phyloP scores from a whole-genome alignment of 2,329 filamentous ascomycete species.

The Cytospora paraplurivora region DNA sequence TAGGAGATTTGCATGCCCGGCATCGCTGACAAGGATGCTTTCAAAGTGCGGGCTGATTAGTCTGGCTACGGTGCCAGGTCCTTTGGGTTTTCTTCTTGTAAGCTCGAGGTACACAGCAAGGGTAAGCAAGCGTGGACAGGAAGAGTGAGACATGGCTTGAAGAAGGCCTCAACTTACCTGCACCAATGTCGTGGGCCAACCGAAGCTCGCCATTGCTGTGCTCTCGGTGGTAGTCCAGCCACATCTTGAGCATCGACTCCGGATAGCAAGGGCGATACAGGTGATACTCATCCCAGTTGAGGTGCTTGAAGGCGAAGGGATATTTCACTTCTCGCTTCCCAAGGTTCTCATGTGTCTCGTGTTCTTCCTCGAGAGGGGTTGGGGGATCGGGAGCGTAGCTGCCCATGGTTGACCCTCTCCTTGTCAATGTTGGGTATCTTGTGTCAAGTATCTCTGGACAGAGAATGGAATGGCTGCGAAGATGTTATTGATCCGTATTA shows the following conservation, averaged over 20 bases:
- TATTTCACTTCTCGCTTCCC: constrained; percentile 27
- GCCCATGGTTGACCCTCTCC: background rate
- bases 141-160: background rate
- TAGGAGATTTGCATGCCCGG: constrained; percentile 27
- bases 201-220: constrained; percentile 25
- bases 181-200: constrained; percentile 28
- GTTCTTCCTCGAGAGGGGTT: constrained; percentile 23
- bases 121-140: background rate
- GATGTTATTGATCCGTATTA: too few relatives aligned
- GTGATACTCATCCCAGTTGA: constrained; percentile 32
- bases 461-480: too few relatives aligned
- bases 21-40: constrained; percentile 27
- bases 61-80: constrained; percentile 28
- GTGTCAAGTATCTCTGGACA: too few relatives aligned
- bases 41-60: constrained; percentile 23
- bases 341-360: constrained; percentile 25
- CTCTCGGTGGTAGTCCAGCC: constrained; percentile 28
- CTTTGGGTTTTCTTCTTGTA: background rate
- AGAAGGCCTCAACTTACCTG: constrained; percentile 22
- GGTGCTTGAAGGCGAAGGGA: constrained; percentile 31
- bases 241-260: constrained; percentile 28
- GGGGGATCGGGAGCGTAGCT: background rate
- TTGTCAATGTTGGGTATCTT: background rate
- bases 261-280: constrained; percentile 30
- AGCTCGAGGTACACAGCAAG: background rate